Conservation (phyloP, 1,284 basidiomycete species). For the Vanrija humicola region DNA sequence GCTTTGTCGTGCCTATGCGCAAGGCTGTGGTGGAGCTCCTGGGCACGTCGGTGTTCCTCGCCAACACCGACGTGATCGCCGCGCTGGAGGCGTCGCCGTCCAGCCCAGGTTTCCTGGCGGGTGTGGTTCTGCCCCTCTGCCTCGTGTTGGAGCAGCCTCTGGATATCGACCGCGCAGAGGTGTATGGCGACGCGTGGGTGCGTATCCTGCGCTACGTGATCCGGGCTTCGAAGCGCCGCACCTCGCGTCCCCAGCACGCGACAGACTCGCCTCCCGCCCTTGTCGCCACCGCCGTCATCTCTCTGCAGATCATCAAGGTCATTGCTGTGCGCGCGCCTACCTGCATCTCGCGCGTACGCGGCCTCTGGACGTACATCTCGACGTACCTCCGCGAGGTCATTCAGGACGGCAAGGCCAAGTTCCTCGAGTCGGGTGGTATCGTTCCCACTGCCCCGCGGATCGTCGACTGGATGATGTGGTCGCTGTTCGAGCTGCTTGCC, state of each 20-base stretch:
- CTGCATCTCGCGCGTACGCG: slow-evolving; percentile 26
- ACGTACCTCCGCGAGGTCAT: slow-evolving; percentile 15
- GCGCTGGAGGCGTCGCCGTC: slow-evolving; percentile 58
- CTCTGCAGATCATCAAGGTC: slow-evolving; percentile 66
- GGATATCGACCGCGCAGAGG: slow-evolving; percentile 52
- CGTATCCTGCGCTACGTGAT: slow-evolving; percentile 62
- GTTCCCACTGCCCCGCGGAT: slow-evolving; percentile 16
- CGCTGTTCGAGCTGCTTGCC: slow-evolving; percentile 63
- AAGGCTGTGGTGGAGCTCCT: slow-evolving; percentile 58
- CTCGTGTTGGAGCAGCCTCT: slow-evolving; percentile 56
- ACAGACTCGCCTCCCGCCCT: slow-evolving; percentile 5
- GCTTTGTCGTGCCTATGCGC: slow-evolving; percentile 55
- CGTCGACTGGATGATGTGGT: slow-evolving; percentile 71
- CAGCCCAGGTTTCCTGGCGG: slow-evolving; percentile 59
- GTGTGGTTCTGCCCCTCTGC: slow-evolving; percentile 59
- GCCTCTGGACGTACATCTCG: slow-evolving; percentile 38
- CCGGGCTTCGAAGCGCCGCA: slow-evolving; percentile 37
- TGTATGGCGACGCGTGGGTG: slow-evolving; percentile 59
- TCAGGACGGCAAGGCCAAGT: slow-evolving; percentile 24
- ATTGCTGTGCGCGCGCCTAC: slow-evolving; percentile 59
- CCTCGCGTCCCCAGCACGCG: neutral
- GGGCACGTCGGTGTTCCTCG: slow-evolving; percentile 56
- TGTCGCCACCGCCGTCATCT: slow-evolving; percentile 47
- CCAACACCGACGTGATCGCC: slow-evolving; percentile 55
- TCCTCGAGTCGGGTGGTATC: slow-evolving; percentile 4